These are phyloP conservation scores for Raddia guianensis DNA, from an alignment of 176 grass and related monocot species.

Conservation along the genomic window DNA sequence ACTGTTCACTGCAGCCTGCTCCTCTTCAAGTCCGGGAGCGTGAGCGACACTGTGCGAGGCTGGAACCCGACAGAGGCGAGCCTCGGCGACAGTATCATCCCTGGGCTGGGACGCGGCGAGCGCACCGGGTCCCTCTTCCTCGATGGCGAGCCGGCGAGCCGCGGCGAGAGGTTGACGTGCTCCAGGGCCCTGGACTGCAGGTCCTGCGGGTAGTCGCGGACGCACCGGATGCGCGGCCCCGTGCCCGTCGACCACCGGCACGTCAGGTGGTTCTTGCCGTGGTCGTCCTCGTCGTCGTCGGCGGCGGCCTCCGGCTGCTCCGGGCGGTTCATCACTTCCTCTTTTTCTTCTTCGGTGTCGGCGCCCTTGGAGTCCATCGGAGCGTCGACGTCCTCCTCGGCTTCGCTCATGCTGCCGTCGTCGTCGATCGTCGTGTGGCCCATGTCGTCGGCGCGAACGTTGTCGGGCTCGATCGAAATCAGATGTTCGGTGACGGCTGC, in stretches of 20 bases:
- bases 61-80: slow-evolving; percentile 62
- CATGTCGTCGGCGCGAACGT: not conserved
- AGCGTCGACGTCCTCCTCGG: slow-evolving; percentile 30
- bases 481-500: not conserved
- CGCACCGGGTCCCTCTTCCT: slow-evolving; percentile 79
- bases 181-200: slow-evolving; percentile 87
- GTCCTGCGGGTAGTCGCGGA: slow-evolving; percentile 86
- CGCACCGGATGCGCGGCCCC: slow-evolving; percentile 80
- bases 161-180: slow-evolving; percentile 95
- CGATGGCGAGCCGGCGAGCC: slow-evolving; percentile 37
- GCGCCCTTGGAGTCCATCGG: slow-evolving; percentile 12
- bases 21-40: slow-evolving; percentile 65
- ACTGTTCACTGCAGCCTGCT: slow-evolving; percentile 49
- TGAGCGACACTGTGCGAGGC: slow-evolving; percentile 54
- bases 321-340: not conserved
- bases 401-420: slow-evolving; percentile 47
- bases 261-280: slow-evolving; percentile 36
- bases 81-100: slow-evolving; percentile 73
- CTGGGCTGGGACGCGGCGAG: slow-evolving; percentile 75
- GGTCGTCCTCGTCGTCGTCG: not conserved
- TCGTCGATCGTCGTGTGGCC: not conserved
- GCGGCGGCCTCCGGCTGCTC: no score
- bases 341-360: slow-evolving; percentile 24
- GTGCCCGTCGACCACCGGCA: slow-evolving; percentile 79
- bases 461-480: slow-evolving; percentile 26